Percentiles rank a stretch among this genome's conserved stretches.
Evolutionary conservation across 2,329 filamentous ascomycete genomes (phyloP).

Genomic region (Hypoxylon sp.): DNA sequence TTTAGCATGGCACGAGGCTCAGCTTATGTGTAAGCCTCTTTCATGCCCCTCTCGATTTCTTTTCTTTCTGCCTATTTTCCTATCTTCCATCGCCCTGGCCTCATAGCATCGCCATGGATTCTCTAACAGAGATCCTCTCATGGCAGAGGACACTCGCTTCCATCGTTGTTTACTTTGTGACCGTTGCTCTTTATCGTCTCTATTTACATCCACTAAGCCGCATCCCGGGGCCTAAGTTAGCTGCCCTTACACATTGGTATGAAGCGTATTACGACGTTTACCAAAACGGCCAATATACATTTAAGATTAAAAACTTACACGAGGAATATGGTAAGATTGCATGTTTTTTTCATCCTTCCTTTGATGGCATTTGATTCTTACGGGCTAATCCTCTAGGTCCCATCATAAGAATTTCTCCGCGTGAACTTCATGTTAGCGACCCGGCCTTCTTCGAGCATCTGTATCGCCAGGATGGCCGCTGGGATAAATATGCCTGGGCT

Average conservation of each 20-base stretch:
- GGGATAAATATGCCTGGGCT: constrained; percentile 35
- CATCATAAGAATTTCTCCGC: constrained; percentile 31
- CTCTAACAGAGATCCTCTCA: not conserved
- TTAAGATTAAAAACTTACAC: constrained; percentile 31
- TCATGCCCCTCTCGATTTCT: too few relatives aligned
- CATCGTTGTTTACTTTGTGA: constrained; percentile 21
- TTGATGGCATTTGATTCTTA: not conserved
- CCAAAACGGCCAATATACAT: constrained; percentile 29
- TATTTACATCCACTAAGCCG: constrained; percentile 32
- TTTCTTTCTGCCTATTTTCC: too few relatives aligned
- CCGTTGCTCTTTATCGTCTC: constrained; percentile 29
- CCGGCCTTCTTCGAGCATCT: constrained; percentile 31
- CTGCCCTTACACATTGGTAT: constrained; percentile 27
- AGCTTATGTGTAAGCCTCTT: too few relatives aligned
- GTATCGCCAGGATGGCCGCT: constrained; percentile 29
- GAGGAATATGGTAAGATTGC: constrained; percentile 25
- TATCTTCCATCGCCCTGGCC: too few relatives aligned
- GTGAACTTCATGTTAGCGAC: constrained; percentile 32
- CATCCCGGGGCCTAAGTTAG: constrained; percentile 34
- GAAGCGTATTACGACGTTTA: constrained; percentile 31
- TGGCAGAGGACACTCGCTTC: constrained; percentile 17
- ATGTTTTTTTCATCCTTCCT: not conserved
- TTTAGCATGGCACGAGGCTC: too few relatives aligned
- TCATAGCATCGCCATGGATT: too few relatives aligned
- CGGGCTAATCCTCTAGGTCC: constrained; percentile 13